Percentiles rank a stretch among this genome's conserved stretches.
These are phyloP conservation scores for maize (Zea mays) DNA, from an alignment of 176 grass and related monocot species.

Conservation along the genomic window Zm-B73-REFERENCE-NAM-5.0 NC_050096.1:39818001-39818500, in stretches of 20 bases:
- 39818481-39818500: not conserved
- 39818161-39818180: not conserved
- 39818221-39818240: not conserved
- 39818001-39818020: not conserved
- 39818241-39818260: not conserved
- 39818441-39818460: not conserved
- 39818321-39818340: slow-evolving; percentile 6
- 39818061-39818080: not conserved
- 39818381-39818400: not conserved
- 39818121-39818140: not conserved
- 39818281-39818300: not conserved
- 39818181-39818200: slow-evolving; percentile 12
- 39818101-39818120: not conserved
- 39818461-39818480: not conserved
- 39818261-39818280: not conserved
- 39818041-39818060: not conserved
- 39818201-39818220: not conserved
- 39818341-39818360: not conserved
- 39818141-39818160: not conserved
- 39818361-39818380: not conserved
- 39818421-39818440: not conserved
- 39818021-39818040: not conserved
- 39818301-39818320: not conserved
- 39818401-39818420: not conserved
- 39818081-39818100: not conserved